Evolutionary conservation across 305 asterid genomes (phyloP).

Genomic region (Fraxinus albicans): DNA sequence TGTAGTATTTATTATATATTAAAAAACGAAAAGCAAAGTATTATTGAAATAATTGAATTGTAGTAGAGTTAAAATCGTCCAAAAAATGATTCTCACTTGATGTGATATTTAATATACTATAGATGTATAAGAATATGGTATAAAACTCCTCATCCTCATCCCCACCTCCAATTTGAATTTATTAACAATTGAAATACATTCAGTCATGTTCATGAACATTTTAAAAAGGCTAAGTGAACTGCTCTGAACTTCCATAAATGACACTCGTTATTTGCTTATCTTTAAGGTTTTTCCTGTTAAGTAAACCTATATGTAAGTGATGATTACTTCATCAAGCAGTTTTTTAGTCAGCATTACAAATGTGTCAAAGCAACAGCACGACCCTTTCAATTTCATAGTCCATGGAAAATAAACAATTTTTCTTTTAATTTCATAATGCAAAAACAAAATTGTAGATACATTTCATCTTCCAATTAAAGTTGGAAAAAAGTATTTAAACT

Average conservation of each 20-base stretch:
- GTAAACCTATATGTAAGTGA: not conserved
- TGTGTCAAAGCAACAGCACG: not conserved
- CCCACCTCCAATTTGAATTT: not conserved
- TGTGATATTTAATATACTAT: too few relatives aligned
- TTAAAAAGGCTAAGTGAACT: not conserved
- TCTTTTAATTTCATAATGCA: not conserved
- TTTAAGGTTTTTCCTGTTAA: not conserved
- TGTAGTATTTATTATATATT: too few relatives aligned
- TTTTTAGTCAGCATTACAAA: not conserved
- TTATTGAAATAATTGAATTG: too few relatives aligned
- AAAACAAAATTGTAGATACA: not conserved
- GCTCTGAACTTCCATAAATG: not conserved
- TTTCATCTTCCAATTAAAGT: not conserved
- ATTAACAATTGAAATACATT: not conserved
- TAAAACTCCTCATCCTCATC: not conserved
- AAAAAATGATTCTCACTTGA: too few relatives aligned
- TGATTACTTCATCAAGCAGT: not conserved
- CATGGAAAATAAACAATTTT: not conserved
- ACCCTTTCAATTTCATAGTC: not conserved
- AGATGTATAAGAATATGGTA: not conserved
- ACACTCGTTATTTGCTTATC: not conserved
- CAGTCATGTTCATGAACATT: not conserved
- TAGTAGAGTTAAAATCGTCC: too few relatives aligned
- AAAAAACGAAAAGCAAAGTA: too few relatives aligned
- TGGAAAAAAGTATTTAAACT: not conserved